phyloP scores from a whole-genome alignment of 164 flowering plant genomes.

The Warburgia ugandensis region DNA sequence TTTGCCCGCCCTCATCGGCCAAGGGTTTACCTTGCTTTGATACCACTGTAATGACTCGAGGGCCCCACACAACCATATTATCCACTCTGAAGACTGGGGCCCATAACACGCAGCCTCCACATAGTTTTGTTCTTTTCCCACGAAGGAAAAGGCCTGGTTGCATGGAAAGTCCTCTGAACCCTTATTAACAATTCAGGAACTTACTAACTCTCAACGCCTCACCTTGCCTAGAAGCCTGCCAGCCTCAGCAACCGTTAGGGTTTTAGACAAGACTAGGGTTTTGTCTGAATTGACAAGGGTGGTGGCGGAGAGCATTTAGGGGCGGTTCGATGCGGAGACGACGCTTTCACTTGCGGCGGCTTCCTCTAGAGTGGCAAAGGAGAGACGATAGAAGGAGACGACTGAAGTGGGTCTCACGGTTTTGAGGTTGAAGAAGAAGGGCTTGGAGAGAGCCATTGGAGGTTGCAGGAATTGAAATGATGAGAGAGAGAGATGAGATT shows the following conservation, averaged over 20 bases:
- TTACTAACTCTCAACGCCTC: constrained; percentile 53
- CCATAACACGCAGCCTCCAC: too few species aligned
- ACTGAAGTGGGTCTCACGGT: constrained; percentile 2
- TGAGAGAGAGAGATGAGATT: too few species aligned
- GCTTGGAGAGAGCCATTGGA: constrained; percentile 1
- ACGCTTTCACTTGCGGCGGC: constrained; percentile 76
- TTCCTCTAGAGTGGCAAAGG: constrained; percentile 67
- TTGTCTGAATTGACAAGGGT: constrained; percentile 12
- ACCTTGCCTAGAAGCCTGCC: constrained; percentile 64
- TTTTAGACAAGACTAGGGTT: constrained; percentile 29
- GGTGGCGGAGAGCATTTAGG: constrained; percentile 63
- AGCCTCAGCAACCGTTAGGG: constrained; percentile 64
- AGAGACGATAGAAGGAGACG: constrained; percentile 11
- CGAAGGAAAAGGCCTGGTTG: too few species aligned
- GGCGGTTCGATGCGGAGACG: constrained; percentile 78
- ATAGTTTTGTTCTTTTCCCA: too few species aligned
- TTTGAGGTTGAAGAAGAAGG: constrained; percentile 8
- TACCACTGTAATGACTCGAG: too few species aligned
- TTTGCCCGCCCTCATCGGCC: constrained; percentile 13
- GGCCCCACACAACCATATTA: too few species aligned
- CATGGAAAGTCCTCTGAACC: too few species aligned
- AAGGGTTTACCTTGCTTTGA: constrained; percentile 48
- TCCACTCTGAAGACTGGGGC: too few species aligned
- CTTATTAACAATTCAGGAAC: too few species aligned
- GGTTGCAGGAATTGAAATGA: too few species aligned